Evolutionary conservation across 495 filamentous ascomycete genomes (phyloP).

Genomic region (Neurospora sp.): DNA sequence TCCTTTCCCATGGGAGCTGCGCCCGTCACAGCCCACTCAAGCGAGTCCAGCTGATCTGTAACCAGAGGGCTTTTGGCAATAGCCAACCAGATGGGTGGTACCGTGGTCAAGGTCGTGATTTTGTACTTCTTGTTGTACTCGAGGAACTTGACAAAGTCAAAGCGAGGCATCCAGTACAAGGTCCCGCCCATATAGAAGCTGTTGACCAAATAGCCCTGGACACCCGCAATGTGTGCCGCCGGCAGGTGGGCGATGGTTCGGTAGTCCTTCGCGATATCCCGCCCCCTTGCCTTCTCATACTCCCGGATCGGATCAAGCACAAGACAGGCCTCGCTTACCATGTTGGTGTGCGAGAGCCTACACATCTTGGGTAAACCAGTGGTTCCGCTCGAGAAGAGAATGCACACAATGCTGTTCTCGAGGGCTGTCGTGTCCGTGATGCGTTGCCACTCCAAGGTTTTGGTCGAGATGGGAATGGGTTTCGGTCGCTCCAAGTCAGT

Average conservation of each 20-base stretch:
- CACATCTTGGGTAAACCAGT: conserved; percentile 79
- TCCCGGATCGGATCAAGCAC: conserved; percentile 7
- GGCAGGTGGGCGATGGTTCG: conserved; percentile 43
- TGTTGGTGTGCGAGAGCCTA: conserved; percentile 61
- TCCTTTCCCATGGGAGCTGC: conserved; percentile 29
- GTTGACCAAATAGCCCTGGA: conserved; percentile 36
- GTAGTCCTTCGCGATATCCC: conserved; percentile 1
- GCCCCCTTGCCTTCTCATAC: not conserved
- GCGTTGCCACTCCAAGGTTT: conserved; percentile 28
- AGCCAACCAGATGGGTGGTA: conserved; percentile 41
- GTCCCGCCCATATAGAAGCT: conserved; percentile 29
- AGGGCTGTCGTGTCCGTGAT: conserved; percentile 34
- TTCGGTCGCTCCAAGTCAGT: not conserved
- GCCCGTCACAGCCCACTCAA: conserved; percentile 16
- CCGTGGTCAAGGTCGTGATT: conserved; percentile 40
- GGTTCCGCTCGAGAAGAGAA: conserved; percentile 82
- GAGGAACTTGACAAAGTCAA: conserved; percentile 35
- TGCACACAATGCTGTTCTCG: conserved; percentile 35
- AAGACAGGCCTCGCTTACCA: conserved; percentile 34
- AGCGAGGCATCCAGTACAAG: conserved; percentile 43
- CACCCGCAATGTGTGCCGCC: conserved; percentile 30
- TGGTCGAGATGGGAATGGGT: not conserved
- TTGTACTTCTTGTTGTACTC: conserved; percentile 30
- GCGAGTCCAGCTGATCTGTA: conserved; percentile 34
- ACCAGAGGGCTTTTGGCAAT: conserved; percentile 40